Evolutionary conservation across 108 stramenopile species (phyloP).

Genomic region (Fragilariopsis cylindrus): DNA sequence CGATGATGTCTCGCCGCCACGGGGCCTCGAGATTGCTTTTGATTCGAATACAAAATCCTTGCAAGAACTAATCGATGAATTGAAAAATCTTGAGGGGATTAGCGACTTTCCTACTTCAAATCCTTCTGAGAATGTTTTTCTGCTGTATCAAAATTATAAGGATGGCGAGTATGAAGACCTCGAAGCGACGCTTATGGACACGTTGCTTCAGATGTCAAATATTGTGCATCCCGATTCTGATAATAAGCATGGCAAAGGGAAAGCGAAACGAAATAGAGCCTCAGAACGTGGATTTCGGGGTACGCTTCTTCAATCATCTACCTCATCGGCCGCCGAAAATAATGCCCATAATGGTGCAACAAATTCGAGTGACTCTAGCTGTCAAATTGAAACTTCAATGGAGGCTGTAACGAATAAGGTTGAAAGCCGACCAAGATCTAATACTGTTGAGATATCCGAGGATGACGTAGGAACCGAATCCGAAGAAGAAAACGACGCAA

Average conservation of each 20-base stretch:
- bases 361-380: neutral
- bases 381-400: neutral
- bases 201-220: constrained; percentile 31
- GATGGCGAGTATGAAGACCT: constrained; percentile 8
- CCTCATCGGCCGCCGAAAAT: neutral
- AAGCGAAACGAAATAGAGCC: constrained; percentile 13
- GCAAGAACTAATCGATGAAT: constrained; percentile 10
- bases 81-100: constrained; percentile 4
- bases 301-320: constrained; percentile 40
- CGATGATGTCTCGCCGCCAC: constrained; percentile 2
- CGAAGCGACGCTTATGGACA: constrained; percentile 32
- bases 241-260: neutral
- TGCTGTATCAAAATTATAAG: constrained; percentile 16
- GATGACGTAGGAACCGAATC: constrained; percentile 11
- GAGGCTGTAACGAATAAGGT: neutral
- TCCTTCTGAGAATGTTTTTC: neutral
- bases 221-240: neutral
- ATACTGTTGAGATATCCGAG: constrained; percentile 23
- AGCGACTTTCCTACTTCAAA: neutral
- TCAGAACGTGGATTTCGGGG: constrained; percentile 49
- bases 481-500: neutral
- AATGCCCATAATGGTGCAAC: neutral
- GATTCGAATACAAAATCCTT: constrained; percentile 8
- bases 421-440: neutral
- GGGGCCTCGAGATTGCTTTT: neutral